phyloP scores from a whole-genome alignment of 352 stramenopile species.

The Globisporangium barbulae region DNA sequence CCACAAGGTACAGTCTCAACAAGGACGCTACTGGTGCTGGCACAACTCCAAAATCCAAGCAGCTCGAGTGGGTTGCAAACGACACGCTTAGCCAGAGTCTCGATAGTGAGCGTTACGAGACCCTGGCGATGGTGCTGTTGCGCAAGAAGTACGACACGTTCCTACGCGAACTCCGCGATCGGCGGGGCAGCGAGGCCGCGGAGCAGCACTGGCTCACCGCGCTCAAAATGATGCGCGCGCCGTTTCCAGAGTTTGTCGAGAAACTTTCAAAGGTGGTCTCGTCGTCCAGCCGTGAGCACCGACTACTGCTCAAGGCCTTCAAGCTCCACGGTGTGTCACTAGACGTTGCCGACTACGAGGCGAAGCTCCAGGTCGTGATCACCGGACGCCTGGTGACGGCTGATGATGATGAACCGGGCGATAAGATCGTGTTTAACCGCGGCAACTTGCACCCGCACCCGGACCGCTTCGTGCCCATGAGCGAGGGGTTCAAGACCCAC shows the following conservation, averaged over 20 bases:
- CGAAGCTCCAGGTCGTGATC: constrained; percentile 46
- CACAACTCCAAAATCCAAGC: not conserved
- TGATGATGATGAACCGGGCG: not conserved
- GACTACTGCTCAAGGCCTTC: constrained; percentile 48
- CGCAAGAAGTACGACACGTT: constrained; percentile 49
- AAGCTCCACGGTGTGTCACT: constrained; percentile 28
- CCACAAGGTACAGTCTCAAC: constrained; percentile 37
- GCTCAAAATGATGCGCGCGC: constrained; percentile 26
- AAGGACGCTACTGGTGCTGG: not conserved
- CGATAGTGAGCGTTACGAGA: constrained; percentile 19
- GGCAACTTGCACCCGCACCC: constrained; percentile 56
- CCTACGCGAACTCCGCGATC: constrained; percentile 32
- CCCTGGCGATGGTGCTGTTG: constrained; percentile 36
- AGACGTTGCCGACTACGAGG: constrained; percentile 29
- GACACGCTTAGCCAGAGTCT: constrained; percentile 23
- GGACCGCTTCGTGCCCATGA: constrained; percentile 35
- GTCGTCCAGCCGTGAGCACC: constrained; percentile 34
- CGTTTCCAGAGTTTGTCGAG: constrained; percentile 28
- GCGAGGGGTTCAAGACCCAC: constrained; percentile 27
- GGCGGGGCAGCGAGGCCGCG: constrained; percentile 26
- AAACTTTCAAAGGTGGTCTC: constrained; percentile 18
- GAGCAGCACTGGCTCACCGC: constrained; percentile 36
- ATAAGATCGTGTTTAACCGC: constrained; percentile 51
- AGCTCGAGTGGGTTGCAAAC: constrained; percentile 36
- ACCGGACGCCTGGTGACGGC: constrained; percentile 29